Conservation (phyloP, 1,284 basidiomycete genomes). For the Cutaneotrichosporon sp. region DNA sequence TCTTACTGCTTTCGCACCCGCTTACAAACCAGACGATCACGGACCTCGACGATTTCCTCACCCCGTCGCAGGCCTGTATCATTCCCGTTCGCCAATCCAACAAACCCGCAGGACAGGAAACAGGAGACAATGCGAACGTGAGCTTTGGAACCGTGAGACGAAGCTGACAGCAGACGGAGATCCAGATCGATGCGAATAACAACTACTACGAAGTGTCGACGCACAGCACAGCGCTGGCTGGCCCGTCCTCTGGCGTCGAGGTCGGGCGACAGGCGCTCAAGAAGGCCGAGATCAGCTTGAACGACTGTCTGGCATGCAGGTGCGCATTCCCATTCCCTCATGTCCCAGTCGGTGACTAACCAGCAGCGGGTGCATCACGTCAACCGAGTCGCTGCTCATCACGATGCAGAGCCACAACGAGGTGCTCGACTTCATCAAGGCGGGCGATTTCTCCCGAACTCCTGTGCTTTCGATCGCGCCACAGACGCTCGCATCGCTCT, state of each 20-base stretch:
- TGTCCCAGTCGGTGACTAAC: constrained; percentile 11
- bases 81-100: constrained; percentile 68
- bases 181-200: constrained; percentile 68
- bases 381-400: constrained; percentile 94
- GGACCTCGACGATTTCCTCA: constrained; percentile 97
- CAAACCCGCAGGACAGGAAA: constrained; percentile 28
- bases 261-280: constrained; percentile 64
- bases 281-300: constrained; percentile 90
- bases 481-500: constrained; percentile 85
- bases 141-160: not conserved
- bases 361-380: constrained; percentile 92
- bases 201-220: constrained; percentile 53
- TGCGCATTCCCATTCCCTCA: constrained; percentile 31
- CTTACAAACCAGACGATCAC: constrained; percentile 55
- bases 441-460: constrained; percentile 56
- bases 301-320: constrained; percentile 72
- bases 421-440: constrained; percentile 70
- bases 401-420: constrained; percentile 95
- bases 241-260: constrained; percentile 33
- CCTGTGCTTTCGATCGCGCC: constrained; percentile 86
- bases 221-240: constrained; percentile 31
- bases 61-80: constrained; percentile 95
- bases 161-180: constrained; percentile 64
- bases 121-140: constrained; percentile 17
- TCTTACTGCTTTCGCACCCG: not conserved